Percentiles rank a stretch among this genome's conserved stretches.
Conservation (phyloP, 2,329 filamentous ascomycete genomes). For the Colletotrichum sp. region DNA sequence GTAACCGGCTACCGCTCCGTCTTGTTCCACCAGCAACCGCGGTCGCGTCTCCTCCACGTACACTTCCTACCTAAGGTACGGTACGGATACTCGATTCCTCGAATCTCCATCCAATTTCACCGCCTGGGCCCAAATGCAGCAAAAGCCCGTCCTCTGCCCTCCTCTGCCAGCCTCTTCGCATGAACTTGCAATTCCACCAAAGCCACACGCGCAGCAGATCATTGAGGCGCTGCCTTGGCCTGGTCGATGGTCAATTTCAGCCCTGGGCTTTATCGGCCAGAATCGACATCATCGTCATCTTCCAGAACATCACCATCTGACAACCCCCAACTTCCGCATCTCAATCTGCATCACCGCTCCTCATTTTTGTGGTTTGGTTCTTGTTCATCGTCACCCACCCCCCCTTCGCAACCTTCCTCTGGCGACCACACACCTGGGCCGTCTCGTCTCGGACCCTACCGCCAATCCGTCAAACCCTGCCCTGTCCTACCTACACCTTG, state of each 20-base stretch:
- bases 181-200: conserved; percentile 19
- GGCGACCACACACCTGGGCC: not conserved
- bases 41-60: conserved; percentile 7
- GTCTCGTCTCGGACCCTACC: not conserved
- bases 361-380: not conserved
- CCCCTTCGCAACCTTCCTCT: not conserved
- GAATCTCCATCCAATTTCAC: conserved; percentile 16
- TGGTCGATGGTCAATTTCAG: conserved; percentile 5
- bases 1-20: conserved; percentile 3
- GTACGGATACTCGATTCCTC: not conserved
- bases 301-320: not conserved
- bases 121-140: not conserved
- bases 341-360: not conserved
- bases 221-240: conserved; percentile 17
- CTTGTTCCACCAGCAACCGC: not conserved
- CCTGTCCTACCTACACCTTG: not conserved
- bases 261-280: not conserved
- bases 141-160: too few species aligned
- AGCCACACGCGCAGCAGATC: conserved; percentile 19
- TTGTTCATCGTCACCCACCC: not conserved
- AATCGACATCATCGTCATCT: not conserved
- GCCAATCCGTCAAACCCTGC: not conserved
- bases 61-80: not conserved
- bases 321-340: not conserved
- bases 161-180: conserved; percentile 4